Base-by-base conservation (phyloP, 2,329 filamentous ascomycete genomes). In the Colletotrichum acutatum region DNA sequence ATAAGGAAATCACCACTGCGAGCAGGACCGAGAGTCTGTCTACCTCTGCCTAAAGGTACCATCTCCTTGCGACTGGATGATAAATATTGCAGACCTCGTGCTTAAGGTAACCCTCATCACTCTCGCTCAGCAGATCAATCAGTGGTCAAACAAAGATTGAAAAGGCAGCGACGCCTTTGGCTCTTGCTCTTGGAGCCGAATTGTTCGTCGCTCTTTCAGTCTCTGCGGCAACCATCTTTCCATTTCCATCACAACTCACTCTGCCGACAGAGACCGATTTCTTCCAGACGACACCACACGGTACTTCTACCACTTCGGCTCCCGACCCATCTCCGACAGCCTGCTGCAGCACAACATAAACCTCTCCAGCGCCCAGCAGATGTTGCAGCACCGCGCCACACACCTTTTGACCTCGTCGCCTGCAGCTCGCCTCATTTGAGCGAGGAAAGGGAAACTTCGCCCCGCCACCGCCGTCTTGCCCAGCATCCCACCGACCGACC, bases 371-470 rank as follows among this genome's bases (percentile, higher is more conserved):
- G n/a, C 34, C 66, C 69, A 72, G 63, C 69, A 59, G 37, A 69
- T 70, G 66, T 61, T 72, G 70, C 70, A 61, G 66, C 26, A 57
- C 66, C 42, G 34, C 70, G 66, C 70, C 70, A 65, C 70, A 14
- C 37, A 63, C 58, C 58, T 32, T 59, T 30, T 53, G 32, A 61
- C 11, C 46, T 49, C 12, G n/a, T 46, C 59, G 16, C 54, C 70
- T 72, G 70, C 70, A 72, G 70, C 54, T 70, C 70, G 70, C 70
- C 70, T 72, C 66, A 61, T 72, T 66, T 61, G 59, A 37, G 53
- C 30, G 34, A 37, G 26, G 60, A 58, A 49, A 24, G 9, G 32
- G 26, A 16, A 5, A 46, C 34, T 30, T 24, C 22, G 22, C 53
- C 63, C 19, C 30, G 30, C 52, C 52, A 56, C 62, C 61, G 16